A percentile compares a stretch with the other conserved stretches of the same genome.
phyloP scores from a whole-genome alignment of 495 filamentous ascomycete species.

The Penicillium goetzii region DNA sequence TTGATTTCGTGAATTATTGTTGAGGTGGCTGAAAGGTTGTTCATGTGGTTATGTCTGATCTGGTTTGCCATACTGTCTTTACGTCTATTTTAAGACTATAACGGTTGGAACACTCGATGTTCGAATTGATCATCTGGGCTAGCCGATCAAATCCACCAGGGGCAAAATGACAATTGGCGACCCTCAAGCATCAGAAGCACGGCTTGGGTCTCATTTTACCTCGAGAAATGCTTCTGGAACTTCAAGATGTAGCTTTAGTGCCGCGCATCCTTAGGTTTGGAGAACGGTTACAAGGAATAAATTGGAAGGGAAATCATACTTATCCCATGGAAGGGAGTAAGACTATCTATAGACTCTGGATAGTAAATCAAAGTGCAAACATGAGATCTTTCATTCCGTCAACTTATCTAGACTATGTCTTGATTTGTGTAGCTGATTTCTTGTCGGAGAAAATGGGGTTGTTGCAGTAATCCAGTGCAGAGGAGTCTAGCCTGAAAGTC shows the following conservation, averaged over 20 bases:
- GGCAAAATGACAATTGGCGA: no score
- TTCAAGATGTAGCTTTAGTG: no score
- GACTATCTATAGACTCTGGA: no score
- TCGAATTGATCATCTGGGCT: background rate
- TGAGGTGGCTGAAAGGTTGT: background rate
- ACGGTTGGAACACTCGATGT: background rate
- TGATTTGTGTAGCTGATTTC: background rate
- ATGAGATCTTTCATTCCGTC: background rate
- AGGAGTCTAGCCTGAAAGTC: background rate
- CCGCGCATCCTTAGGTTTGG: no score
- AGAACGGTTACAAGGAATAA: no score
- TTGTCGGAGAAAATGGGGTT: background rate
- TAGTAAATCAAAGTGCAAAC: no score
- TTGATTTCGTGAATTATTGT: background rate
- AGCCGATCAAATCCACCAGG: no score
- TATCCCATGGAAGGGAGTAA: no score
- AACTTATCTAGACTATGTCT: background rate
- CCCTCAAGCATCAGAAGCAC: no score
- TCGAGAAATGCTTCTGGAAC: no score
- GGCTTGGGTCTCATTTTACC: no score
- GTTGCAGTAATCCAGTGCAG: background rate
- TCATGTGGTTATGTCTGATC: background rate
- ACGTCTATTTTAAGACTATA: background rate
- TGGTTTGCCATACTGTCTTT: background rate
- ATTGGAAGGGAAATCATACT: no score